phyloP scores from a whole-genome alignment of 2,329 filamentous ascomycete species.

The Aureobasidium pullulans region DNA sequence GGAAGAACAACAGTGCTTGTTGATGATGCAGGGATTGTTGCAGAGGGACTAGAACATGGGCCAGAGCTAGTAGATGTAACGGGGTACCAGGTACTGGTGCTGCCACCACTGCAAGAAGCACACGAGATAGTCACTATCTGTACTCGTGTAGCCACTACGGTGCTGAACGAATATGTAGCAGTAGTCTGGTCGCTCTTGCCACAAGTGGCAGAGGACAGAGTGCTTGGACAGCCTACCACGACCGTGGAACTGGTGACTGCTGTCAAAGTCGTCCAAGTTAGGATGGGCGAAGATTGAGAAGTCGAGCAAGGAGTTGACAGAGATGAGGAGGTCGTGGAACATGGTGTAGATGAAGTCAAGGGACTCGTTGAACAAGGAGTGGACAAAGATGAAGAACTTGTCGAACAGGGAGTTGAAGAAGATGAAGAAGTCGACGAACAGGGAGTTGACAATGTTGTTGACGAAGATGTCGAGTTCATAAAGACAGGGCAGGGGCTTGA shows the following conservation, averaged over 20 bases:
- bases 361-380: background rate
- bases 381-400: background rate
- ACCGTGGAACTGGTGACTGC: background rate
- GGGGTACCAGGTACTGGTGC: background rate
- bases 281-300: background rate
- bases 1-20: background rate
- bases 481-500: background rate
- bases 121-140: background rate
- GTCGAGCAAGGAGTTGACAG: background rate
- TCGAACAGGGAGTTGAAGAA: background rate
- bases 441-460: background rate
- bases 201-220: background rate
- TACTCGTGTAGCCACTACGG: background rate
- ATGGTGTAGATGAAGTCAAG: background rate
- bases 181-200: background rate
- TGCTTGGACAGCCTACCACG: background rate
- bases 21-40: background rate
- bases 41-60: background rate
- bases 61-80: conserved; percentile 3
- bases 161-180: background rate
- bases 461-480: too few species aligned
- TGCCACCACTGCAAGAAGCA: background rate
- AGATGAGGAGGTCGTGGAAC: background rate
- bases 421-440: background rate
- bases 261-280: conserved; percentile 1